phyloP scores from a whole-genome alignment of 805 yeast species.

The Metschnikowia cubensis region DNA sequence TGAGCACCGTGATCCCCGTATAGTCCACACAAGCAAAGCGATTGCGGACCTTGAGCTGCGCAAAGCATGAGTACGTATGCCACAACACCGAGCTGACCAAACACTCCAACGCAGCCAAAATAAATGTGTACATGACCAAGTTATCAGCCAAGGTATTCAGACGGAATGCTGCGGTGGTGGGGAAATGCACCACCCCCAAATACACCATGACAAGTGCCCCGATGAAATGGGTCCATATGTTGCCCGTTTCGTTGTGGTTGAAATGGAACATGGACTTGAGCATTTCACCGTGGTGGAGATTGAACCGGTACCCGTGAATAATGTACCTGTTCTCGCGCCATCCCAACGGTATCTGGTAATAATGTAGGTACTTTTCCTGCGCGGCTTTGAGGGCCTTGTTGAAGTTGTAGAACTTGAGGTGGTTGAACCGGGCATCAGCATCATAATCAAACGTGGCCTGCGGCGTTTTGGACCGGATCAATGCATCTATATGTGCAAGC shows the following conservation, averaged over 20 bases:
- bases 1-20: conserved; percentile 86
- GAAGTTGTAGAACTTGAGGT: conserved; percentile 36
- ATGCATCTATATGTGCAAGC: conserved; percentile 34
- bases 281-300: conserved; percentile 57
- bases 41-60: conserved; percentile 56
- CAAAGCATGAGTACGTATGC: conserved; percentile 88
- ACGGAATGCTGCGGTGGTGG: conserved; percentile 49
- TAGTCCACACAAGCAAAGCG: conserved; percentile 92
- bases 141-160: conserved; percentile 42
- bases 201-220: conserved; percentile 62
- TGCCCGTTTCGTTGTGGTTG: conserved; percentile 83
- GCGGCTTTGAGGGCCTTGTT: conserved; percentile 34
- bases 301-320: conserved; percentile 80
- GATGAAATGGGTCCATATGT: conserved; percentile 86
- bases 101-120: conserved; percentile 73
- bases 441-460: conserved; percentile 25
- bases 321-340: conserved; percentile 93
- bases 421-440: conserved; percentile 29
- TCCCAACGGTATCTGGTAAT: conserved; percentile 82
- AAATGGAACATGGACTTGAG: conserved; percentile 52
- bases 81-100: conserved; percentile 74
- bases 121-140: conserved; percentile 56
- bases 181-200: conserved; percentile 58
- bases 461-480: conserved; percentile 32
- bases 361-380: conserved; percentile 46